These are phyloP conservation scores for Trichoderma arundinaceum DNA, from an alignment of 2,329 filamentous ascomycete species.

Conservation along the genomic window DNA sequence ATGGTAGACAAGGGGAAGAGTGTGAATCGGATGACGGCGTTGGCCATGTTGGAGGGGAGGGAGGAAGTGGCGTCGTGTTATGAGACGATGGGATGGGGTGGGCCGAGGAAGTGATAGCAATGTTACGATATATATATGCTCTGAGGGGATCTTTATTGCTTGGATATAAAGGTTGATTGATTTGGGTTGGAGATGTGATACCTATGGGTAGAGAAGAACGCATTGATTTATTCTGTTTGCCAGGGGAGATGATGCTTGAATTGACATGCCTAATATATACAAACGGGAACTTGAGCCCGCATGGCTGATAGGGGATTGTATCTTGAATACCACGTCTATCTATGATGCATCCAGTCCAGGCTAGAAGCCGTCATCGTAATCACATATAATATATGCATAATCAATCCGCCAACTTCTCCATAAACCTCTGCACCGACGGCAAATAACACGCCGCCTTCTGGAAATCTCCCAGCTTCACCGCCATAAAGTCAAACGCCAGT, in stretches of 20 bases:
- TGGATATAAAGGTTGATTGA: background rate
- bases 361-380: background rate
- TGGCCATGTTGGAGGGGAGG: constrained; percentile 19
- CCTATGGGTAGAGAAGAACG: background rate
- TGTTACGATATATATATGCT: background rate
- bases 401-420: constrained; percentile 49
- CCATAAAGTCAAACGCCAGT: constrained; percentile 81
- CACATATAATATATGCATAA: background rate
- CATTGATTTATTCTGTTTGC: background rate
- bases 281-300: background rate
- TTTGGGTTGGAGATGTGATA: background rate
- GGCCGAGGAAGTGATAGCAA: background rate
- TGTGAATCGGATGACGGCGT: background rate
- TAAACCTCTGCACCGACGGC: constrained; percentile 59
- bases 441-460: constrained; percentile 67
- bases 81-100: constrained; percentile 28
- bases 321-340: background rate
- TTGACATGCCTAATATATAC: background rate
- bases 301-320: background rate
- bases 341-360: no score
- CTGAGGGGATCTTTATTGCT: background rate
- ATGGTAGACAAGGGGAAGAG: background rate
- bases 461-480: constrained; percentile 72
- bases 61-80: constrained; percentile 17
- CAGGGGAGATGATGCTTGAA: background rate